These are phyloP conservation scores for Colletotrichum caudatum DNA, from an alignment of 2,329 filamentous ascomycete species.

Conservation along the genomic window DNA sequence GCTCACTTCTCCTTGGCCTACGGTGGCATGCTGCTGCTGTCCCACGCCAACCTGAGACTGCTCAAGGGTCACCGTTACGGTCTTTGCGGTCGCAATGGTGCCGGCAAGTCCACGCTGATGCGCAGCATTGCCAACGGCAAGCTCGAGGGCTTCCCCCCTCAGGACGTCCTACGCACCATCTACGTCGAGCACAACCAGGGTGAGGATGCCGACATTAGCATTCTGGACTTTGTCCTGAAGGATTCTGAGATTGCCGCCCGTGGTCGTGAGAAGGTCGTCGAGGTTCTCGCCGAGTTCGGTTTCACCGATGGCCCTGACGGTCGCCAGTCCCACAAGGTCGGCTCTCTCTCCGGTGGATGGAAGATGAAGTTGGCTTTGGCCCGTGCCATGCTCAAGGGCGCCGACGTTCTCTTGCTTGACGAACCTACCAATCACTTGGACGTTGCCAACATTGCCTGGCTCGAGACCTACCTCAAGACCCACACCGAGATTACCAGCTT, in stretches of 20 bases:
- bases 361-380: slow-evolving; percentile 99
- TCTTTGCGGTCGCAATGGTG: slow-evolving; percentile 95
- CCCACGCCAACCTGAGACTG: slow-evolving; percentile 93
- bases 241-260: slow-evolving; percentile 87
- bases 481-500: slow-evolving; percentile 96
- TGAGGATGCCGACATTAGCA: slow-evolving; percentile 95
- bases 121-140: slow-evolving; percentile 95
- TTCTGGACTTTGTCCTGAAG: slow-evolving; percentile 91
- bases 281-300: slow-evolving; percentile 90
- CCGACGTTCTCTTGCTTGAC: slow-evolving; percentile 96
- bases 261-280: slow-evolving; percentile 82
- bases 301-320: slow-evolving; percentile 92
- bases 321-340: slow-evolving; percentile 88
- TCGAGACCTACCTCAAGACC: slow-evolving; percentile 94
- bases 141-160: slow-evolving; percentile 94
- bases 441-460: slow-evolving; percentile 94
- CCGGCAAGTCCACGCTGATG: slow-evolving; percentile 99
- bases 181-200: slow-evolving; percentile 99
- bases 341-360: slow-evolving; percentile 97
- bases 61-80: slow-evolving; percentile 98
- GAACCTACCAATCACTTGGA: slow-evolving; percentile 99
- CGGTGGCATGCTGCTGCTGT: slow-evolving; percentile 95
- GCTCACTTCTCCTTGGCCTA: slow-evolving; percentile 98
- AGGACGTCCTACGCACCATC: slow-evolving; percentile 92
- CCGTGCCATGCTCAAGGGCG: slow-evolving; percentile 94